A percentile compares a stretch with the other conserved stretches of the same genome.
Evolutionary conservation across 169 alveolate species (phyloP).

Genomic region (Cryptosporidium baileyi): DNA sequence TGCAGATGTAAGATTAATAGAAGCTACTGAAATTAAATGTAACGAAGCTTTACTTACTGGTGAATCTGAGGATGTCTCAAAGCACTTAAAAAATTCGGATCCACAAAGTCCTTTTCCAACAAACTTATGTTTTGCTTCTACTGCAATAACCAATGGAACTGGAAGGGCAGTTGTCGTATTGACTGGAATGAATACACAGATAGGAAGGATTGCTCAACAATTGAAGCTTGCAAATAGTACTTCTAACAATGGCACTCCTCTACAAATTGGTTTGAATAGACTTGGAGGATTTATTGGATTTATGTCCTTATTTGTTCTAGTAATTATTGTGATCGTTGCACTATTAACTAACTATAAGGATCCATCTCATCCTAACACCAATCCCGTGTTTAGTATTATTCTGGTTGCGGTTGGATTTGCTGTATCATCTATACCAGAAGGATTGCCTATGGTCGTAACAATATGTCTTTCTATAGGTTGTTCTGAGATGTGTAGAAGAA

Average conservation of each 20-base stretch:
- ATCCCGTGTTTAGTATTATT: slow-evolving; percentile 84
- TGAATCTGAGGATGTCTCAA: slow-evolving; percentile 86
- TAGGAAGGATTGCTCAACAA: slow-evolving; percentile 94
- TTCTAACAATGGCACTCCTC: slow-evolving; percentile 80
- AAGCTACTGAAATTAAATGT: slow-evolving; percentile 88
- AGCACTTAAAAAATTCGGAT: slow-evolving; percentile 79
- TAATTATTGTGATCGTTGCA: slow-evolving; percentile 82
- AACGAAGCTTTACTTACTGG: slow-evolving; percentile 95
- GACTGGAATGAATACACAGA: slow-evolving; percentile 92
- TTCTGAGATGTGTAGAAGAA: slow-evolving; percentile 91
- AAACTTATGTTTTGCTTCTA: slow-evolving; percentile 91
- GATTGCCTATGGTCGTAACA: slow-evolving; percentile 98
- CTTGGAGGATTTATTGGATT: slow-evolving; percentile 88
- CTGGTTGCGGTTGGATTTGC: slow-evolving; percentile 95
- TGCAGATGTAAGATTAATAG: slow-evolving; percentile 91
- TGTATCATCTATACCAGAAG: slow-evolving; percentile 95
- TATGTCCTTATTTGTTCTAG: slow-evolving; percentile 77
- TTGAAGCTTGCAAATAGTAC: slow-evolving; percentile 82
- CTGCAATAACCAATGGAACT: slow-evolving; percentile 90
- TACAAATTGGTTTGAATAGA: slow-evolving; percentile 82
- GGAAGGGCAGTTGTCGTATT: slow-evolving; percentile 90
- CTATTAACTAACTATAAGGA: slow-evolving; percentile 80
- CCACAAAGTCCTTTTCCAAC: slow-evolving; percentile 82
- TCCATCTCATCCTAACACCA: slow-evolving; percentile 86
- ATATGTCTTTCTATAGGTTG: slow-evolving; percentile 93